Evolutionary conservation across 2,329 filamentous ascomycete genomes (phyloP).

Genomic region (Cryphonectria japonica): DNA sequence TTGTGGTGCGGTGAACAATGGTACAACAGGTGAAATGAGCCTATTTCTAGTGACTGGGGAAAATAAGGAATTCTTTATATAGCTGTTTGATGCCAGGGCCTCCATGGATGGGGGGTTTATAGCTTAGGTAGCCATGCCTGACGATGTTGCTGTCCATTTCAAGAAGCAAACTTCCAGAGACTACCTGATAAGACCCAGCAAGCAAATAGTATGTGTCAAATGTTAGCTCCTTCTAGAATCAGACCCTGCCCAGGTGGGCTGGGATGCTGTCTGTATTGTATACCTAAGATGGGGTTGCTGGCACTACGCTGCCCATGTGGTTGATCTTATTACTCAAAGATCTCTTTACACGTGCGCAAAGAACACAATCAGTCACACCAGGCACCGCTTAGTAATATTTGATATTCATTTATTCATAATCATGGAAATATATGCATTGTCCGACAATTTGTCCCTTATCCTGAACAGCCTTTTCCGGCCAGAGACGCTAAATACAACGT

Average conservation of each 20-base stretch:
- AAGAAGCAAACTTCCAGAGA: neutral
- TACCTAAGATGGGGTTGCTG: no score
- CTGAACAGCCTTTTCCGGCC: neutral
- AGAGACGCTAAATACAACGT: neutral
- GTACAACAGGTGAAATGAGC: no score
- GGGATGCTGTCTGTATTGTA: no score
- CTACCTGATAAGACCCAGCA: neutral
- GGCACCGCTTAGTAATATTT: neutral
- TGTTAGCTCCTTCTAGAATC: no score
- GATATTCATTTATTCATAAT: conserved; percentile 17
- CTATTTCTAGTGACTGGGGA: no score
- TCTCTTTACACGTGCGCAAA: no score
- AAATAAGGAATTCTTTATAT: no score
- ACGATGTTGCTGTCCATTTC: neutral
- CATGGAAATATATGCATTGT: conserved; percentile 7
- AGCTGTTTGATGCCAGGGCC: no score
- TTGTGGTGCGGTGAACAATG: neutral
- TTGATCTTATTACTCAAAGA: no score
- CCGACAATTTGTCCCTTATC: neutral
- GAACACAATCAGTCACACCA: neutral
- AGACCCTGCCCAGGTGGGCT: no score
- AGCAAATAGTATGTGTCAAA: no score
- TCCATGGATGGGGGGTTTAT: neutral
- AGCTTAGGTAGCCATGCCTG: neutral
- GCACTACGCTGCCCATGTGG: no score